These are phyloP conservation scores for Rosa rugosa DNA, from an alignment of 306 rosid species.

Conservation along the genomic window DNA sequence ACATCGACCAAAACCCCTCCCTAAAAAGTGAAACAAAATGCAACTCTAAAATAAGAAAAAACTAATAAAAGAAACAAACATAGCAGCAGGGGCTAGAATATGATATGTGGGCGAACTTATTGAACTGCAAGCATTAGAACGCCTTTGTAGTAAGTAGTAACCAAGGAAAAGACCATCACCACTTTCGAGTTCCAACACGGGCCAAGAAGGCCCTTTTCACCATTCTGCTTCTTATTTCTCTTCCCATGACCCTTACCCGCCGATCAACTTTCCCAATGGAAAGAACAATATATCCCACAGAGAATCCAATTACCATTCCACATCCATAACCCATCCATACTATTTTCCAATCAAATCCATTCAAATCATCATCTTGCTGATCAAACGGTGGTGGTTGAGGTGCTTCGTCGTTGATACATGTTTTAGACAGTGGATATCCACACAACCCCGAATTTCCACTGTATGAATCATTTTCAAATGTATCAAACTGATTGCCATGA, in stretches of 20 bases:
- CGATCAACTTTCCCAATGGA: not conserved
- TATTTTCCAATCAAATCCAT: not conserved
- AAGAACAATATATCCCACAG: not conserved
- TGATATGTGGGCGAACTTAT: too few relatives aligned
- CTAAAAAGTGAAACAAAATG: too few relatives aligned
- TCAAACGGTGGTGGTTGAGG: not conserved
- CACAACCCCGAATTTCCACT: not conserved
- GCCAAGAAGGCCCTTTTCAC: not conserved
- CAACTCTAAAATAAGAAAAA: too few relatives aligned
- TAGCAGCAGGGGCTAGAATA: too few relatives aligned
- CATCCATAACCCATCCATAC: not conserved
- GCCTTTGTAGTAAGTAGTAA: too few relatives aligned
- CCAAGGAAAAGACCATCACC: too few relatives aligned
- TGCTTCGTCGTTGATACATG: not conserved
- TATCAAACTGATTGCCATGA: not conserved
- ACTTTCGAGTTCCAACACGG: not conserved
- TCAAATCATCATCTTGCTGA: not conserved
- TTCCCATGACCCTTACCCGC: not conserved
- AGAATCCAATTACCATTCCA: not conserved
- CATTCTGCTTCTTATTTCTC: not conserved
- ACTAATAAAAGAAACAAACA: too few relatives aligned
- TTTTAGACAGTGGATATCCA: constrained; percentile 3
- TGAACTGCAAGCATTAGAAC: too few relatives aligned
- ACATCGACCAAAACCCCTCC: too few relatives aligned
- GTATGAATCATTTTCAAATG: not conserved